These are phyloP conservation scores for Exophiala xenobiotica DNA, from an alignment of 2,329 filamentous ascomycete species.

Conservation along the genomic window DNA sequence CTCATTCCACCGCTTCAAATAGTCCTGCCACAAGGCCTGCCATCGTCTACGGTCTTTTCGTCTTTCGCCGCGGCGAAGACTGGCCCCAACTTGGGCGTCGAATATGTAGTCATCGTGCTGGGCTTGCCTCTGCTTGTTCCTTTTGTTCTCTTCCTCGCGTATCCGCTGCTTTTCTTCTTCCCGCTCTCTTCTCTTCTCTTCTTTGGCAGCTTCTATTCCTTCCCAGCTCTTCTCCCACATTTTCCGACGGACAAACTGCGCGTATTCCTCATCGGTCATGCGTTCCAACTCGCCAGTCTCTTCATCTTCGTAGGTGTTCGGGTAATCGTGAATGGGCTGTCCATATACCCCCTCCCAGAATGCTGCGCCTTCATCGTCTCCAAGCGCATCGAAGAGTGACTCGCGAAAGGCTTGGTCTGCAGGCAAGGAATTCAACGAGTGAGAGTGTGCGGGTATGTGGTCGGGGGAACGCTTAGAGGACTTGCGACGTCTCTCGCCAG, in stretches of 20 bases:
- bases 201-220: slow-evolving; percentile 74
- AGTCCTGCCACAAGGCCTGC: slow-evolving; percentile 63
- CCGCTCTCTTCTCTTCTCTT: slow-evolving; percentile 56
- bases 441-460: slow-evolving; percentile 6
- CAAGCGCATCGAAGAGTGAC: slow-evolving; percentile 93
- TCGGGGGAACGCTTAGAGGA: slow-evolving; percentile 15
- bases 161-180: slow-evolving; percentile 47
- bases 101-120: slow-evolving; percentile 42
- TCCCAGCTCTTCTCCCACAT: slow-evolving; percentile 98
- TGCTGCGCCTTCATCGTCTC: slow-evolving; percentile 89
- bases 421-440: slow-evolving; percentile 47
- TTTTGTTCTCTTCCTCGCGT: slow-evolving; percentile 35
- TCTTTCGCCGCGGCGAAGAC: slow-evolving; percentile 65
- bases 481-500: slow-evolving; percentile 33
- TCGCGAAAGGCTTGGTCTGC: slow-evolving; percentile 81
- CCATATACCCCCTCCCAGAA: slow-evolving; percentile 98
- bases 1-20: slow-evolving; percentile 63
- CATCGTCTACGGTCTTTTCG: slow-evolving; percentile 57
- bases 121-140: not conserved
- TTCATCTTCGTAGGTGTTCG: slow-evolving; percentile 52
- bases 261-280: slow-evolving; percentile 94
- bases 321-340: slow-evolving; percentile 84
- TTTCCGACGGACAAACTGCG: slow-evolving; percentile 73
- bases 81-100: slow-evolving; percentile 66
- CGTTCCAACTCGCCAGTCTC: slow-evolving; percentile 63